A percentile compares a stretch with the other conserved stretches of the same genome.
Conservation (phyloP, 768 basidiomycete genomes). For the Lentinula lateritia region DNA sequence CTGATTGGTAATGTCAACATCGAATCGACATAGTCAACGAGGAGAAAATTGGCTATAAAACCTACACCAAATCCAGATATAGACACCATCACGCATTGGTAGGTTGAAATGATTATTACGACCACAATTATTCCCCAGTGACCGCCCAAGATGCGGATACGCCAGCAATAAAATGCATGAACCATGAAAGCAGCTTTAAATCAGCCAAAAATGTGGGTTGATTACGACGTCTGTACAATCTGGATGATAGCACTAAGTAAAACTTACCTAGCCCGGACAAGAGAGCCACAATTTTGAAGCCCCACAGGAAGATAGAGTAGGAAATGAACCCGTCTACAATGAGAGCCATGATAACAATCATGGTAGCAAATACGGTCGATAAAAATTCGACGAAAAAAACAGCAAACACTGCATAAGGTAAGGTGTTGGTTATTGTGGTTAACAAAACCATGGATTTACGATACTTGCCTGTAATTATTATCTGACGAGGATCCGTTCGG, state of each 20-base stretch:
- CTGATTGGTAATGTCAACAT: background rate
- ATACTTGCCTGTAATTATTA: conserved; percentile 2
- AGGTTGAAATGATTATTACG: conserved; percentile 8
- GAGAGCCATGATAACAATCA: conserved; percentile 15
- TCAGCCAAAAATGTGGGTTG: background rate
- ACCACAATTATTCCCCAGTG: background rate
- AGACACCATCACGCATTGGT: conserved; percentile 8
- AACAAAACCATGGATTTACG: background rate
- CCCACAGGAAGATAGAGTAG: conserved; percentile 13
- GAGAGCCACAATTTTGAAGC: conserved; percentile 11
- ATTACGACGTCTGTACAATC: background rate
- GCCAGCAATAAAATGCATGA: conserved; percentile 17
- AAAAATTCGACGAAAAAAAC: conserved; percentile 13
- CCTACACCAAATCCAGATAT: conserved; percentile 9
- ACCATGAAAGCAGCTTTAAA: conserved; percentile 7
- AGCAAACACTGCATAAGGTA: conserved; percentile 8
- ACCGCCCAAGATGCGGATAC: conserved; percentile 14
- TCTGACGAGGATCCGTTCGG: background rate
- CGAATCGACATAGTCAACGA: background rate
- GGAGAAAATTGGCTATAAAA: background rate
- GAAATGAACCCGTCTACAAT: conserved; percentile 13
- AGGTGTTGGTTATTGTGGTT: background rate
- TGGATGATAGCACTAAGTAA: background rate
- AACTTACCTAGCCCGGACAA: conserved; percentile 15
- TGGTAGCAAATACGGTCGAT: conserved; percentile 16